Conservation (phyloP, 345 rosid genomes). For the Carallia brachiata region DNA sequence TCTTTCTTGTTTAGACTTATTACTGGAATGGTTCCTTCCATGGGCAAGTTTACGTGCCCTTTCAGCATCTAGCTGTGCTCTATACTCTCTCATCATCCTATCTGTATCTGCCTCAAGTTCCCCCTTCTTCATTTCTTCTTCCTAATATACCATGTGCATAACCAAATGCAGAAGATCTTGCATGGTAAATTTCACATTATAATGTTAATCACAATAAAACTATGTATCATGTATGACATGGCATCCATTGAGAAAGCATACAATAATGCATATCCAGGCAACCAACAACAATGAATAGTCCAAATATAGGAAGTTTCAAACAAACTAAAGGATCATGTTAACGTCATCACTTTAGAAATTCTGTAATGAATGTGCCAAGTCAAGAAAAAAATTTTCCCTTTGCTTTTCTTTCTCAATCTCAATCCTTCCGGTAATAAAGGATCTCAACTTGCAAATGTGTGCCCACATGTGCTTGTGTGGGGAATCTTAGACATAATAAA, state of each 20-base stretch:
- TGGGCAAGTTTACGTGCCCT: constrained; percentile 87
- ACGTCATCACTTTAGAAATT: too few relatives aligned
- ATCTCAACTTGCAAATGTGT: neutral
- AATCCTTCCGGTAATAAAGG: neutral
- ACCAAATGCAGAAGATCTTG: neutral
- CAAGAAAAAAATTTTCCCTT: too few relatives aligned
- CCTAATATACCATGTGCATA: constrained; percentile 43
- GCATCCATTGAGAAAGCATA: too few relatives aligned
- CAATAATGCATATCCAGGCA: too few relatives aligned
- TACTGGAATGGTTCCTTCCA: constrained; percentile 76
- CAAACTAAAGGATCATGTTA: too few relatives aligned
- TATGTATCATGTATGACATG: too few relatives aligned
- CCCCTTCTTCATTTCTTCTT: constrained; percentile 82
- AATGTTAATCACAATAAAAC: too few relatives aligned
- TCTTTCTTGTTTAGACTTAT: constrained; percentile 51
- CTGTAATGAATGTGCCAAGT: too few relatives aligned
- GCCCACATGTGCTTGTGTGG: neutral
- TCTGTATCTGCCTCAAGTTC: constrained; percentile 89
- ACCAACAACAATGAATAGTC: too few relatives aligned
- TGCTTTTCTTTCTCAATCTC: neutral
- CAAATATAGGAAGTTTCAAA: too few relatives aligned
- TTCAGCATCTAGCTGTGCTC: constrained; percentile 98
- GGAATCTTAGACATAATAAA: neutral
- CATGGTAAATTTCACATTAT: neutral
- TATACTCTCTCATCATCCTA: constrained; percentile 94